Percentiles rank a stretch among this genome's conserved stretches.
These are phyloP conservation scores for Lophiotrema nucula DNA, from an alignment of 495 filamentous ascomycete species.

Conservation along the genomic window DNA sequence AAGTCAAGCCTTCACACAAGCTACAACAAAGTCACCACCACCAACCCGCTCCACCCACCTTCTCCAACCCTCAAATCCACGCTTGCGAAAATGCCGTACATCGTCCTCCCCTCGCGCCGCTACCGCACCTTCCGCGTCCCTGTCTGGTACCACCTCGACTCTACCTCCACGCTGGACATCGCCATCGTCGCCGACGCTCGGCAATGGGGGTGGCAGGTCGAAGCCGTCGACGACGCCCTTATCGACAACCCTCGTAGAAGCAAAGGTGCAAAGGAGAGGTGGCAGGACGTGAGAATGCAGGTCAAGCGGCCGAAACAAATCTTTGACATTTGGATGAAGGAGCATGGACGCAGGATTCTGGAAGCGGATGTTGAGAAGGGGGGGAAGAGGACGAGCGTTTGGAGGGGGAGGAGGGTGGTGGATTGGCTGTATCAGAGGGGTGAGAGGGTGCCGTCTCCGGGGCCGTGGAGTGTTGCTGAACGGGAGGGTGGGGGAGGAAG, in stretches of 20 bases:
- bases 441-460: background rate
- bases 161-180: background rate
- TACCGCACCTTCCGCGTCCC: background rate
- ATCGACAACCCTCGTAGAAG: background rate
- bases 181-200: background rate
- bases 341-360: background rate
- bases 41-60: background rate
- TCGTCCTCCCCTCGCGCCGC: no score
- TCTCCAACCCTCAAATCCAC: background rate
- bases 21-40: background rate
- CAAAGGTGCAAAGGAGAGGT: background rate
- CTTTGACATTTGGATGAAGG: background rate
- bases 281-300: background rate
- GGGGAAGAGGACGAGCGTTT: background rate
- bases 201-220: background rate
- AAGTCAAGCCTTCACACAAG: no score
- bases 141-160: background rate
- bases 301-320: background rate
- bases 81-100: no score
- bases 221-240: background rate
- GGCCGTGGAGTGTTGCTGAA: background rate
- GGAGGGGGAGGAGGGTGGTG: background rate
- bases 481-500: background rate
- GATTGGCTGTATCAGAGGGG: background rate
- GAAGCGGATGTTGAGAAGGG: background rate